Evolutionary conservation across 345 rosid genomes (phyloP), one percentile per base, ranked within the genome.

Genomic region (Noccaea caerulescens): DNA sequence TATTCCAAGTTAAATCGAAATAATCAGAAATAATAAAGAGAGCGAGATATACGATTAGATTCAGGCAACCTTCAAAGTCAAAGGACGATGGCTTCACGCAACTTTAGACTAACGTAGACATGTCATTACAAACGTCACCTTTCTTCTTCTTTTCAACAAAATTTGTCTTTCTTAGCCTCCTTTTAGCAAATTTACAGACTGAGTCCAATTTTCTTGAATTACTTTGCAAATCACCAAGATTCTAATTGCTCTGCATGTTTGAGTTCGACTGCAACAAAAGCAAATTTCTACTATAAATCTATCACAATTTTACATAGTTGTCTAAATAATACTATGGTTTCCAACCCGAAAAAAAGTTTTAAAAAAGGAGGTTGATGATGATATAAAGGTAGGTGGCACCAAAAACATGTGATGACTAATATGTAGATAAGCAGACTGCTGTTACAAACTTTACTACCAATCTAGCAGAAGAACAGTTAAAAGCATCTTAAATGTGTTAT

Each of bases 71-170:
- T 47, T 37, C 6, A 27, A 55, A 34, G 77, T 65, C 71, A 57
- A 65, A 65, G 59, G 51, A 7, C 16, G 63, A 57, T 52, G 27
- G 71, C 66, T 49, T 73, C 77, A 73, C 66, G 77, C 4, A 56
- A 64, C 66, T 53, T 18, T 3, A 32, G 34, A n/a, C 41, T 43
- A 33, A 25, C 53, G 52, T 8, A 54, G 25, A 38, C 33, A 42
- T 58, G 77, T 73, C 77, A 73, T 50, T 67, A 73, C 72, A 51
- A 41, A 74, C 72, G 77, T 73, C 77, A 73, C 61, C 14, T 18
- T 47, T 32, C 4, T 49, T 30, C 13, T 38, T 3, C 2, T 27
- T 38, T 38, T 47, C 46, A 3, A 12, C 46, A 37, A 49, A 13
- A 7, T 46, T 4, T 27, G 34, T 7, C 27, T 49, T 9, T 10